These are phyloP conservation scores for Blastobotrys robertii DNA, from an alignment of 805 yeast species.

Conservation along the genomic window DNA sequence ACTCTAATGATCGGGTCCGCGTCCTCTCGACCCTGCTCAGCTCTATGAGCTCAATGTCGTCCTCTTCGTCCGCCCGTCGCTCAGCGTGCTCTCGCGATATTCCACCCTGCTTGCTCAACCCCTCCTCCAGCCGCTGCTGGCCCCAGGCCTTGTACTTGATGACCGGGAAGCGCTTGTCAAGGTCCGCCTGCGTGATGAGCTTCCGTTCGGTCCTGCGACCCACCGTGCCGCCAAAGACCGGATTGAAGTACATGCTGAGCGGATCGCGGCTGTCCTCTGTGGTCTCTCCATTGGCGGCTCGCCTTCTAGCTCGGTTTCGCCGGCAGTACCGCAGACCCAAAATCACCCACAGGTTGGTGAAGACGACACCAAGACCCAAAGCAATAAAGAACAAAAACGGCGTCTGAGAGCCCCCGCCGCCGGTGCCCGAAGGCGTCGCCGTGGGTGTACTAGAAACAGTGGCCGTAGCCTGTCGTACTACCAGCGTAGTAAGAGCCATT, in stretches of 20 bases:
- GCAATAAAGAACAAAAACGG: slow-evolving; percentile 30
- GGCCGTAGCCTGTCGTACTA: too few relatives aligned
- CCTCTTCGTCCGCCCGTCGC: slow-evolving; percentile 1
- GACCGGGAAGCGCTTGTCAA: slow-evolving; percentile 25
- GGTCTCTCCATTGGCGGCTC: slow-evolving; percentile 5
- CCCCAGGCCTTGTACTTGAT: slow-evolving; percentile 25
- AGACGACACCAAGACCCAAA: slow-evolving; percentile 28
- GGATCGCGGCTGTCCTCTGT: slow-evolving; percentile 6
- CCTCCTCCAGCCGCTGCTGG: slow-evolving; percentile 16
- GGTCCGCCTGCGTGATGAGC: slow-evolving; percentile 21
- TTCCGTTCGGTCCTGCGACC: slow-evolving; percentile 16
- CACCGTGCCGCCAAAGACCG: slow-evolving; percentile 3
- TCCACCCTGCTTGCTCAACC: slow-evolving; percentile 15
- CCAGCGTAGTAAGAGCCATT: too few relatives aligned
- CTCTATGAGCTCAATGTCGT: not conserved
- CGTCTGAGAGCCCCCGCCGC: slow-evolving; percentile 8
- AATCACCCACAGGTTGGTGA: slow-evolving; percentile 28
- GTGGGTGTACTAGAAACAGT: too few relatives aligned
- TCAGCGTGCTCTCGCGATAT: slow-evolving; percentile 8
- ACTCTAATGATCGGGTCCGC: too few relatives aligned
- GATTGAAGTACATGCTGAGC: slow-evolving; percentile 12
- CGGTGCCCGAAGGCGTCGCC: too few relatives aligned
- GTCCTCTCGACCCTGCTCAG: not conserved
- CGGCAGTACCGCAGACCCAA: slow-evolving; percentile 26
- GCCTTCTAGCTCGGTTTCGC: slow-evolving; percentile 16